Evolutionary conservation across 495 filamentous ascomycete species (phyloP).

Genomic region (Trichocladium antarcticum): DNA sequence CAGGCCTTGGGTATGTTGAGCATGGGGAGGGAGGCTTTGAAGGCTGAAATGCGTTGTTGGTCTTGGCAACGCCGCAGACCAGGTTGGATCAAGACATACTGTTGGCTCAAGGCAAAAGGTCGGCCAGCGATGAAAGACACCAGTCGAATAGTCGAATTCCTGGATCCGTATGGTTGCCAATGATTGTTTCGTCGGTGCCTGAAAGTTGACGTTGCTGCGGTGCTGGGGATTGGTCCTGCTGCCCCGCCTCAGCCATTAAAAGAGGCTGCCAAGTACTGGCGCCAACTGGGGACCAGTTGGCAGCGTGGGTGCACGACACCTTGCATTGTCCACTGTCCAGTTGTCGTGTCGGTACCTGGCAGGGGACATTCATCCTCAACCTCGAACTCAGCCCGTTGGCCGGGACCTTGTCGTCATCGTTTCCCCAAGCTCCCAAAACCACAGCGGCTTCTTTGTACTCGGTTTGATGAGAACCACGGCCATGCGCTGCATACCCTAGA

Average conservation of each 20-base stretch:
- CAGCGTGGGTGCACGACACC: slow-evolving; percentile 4
- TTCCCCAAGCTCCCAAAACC: not conserved
- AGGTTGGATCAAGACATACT: no score
- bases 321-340: slow-evolving; percentile 1
- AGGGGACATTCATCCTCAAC: slow-evolving; percentile 3
- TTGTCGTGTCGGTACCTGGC: not conserved
- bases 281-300: slow-evolving; percentile 8
- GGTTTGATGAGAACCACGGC: slow-evolving; percentile 2
- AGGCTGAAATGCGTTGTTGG: no score
- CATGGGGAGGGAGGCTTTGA: no score
- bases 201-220: slow-evolving; percentile 7
- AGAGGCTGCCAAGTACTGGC: slow-evolving; percentile 1
- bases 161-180: no score
- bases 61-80: no score
- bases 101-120: no score
- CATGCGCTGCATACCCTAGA: slow-evolving; percentile 14
- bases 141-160: no score
- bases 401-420: not conserved
- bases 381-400: slow-evolving; percentile 6
- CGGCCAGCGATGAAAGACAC: no score
- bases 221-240: no score
- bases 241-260: not conserved
- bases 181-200: slow-evolving; percentile 1
- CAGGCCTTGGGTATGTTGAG: no score
- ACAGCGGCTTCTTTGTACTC: not conserved